A percentile compares a stretch with the other conserved stretches of the same genome.
Evolutionary conservation across 805 yeast genomes (phyloP).

Genomic region (Candida palmyrensis): DNA sequence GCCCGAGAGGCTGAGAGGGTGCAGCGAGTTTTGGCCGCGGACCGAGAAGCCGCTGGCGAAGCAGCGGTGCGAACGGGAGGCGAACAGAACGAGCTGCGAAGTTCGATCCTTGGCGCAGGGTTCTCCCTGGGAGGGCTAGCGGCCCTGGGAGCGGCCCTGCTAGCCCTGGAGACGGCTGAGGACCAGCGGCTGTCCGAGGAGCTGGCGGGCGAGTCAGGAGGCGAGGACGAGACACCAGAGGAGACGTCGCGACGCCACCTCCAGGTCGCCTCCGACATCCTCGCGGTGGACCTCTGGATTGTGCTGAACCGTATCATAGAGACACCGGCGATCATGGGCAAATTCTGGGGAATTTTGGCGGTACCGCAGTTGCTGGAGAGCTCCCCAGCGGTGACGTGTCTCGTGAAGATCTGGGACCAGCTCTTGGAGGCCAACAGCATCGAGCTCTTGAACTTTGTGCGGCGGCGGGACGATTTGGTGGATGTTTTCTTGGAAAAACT

Average conservation of each 20-base stretch:
- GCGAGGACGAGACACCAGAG: conserved; percentile 22
- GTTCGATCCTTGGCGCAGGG: background rate
- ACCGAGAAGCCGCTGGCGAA: conserved; percentile 5
- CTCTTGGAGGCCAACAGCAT: conserved; percentile 57
- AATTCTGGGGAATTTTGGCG: conserved; percentile 35
- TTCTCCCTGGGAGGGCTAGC: too few relatives aligned
- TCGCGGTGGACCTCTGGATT: conserved; percentile 38
- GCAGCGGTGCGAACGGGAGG: conserved; percentile 3
- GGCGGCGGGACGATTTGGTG: conserved; percentile 65
- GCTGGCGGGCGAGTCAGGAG: conserved; percentile 9
- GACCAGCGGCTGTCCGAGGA: conserved; percentile 4
- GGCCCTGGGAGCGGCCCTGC: too few relatives aligned
- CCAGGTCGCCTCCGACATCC: conserved; percentile 36
- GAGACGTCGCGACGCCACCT: conserved; percentile 32
- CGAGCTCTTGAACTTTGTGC: conserved; percentile 67
- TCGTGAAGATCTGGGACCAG: conserved; percentile 73
- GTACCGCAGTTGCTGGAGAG: conserved; percentile 28
- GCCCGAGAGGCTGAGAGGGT: conserved; percentile 16
- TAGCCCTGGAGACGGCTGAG: conserved; percentile 8
- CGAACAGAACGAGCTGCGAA: conserved; percentile 2
- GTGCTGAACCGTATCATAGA: conserved; percentile 39
- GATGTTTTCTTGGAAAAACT: conserved; percentile 79
- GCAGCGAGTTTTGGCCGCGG: conserved; percentile 11
- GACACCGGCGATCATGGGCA: conserved; percentile 34
- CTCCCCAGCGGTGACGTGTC: conserved; percentile 34